Conservation (phyloP, 768 basidiomycete genomes). For the Rossbeevera mucosa region DNA sequence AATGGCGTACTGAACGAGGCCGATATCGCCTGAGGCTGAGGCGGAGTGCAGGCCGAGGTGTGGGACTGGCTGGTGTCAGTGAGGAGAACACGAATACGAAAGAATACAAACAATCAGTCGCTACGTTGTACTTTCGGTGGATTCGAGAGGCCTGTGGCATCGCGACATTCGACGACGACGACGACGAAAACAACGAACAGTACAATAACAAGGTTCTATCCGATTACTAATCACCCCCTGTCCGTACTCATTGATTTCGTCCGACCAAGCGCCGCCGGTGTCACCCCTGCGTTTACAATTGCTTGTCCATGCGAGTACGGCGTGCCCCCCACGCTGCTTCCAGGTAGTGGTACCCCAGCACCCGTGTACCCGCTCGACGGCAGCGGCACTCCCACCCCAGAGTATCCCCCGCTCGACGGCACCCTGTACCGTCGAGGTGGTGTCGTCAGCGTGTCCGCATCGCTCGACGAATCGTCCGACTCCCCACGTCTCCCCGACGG, state of each 20-base stretch:
- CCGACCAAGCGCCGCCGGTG: conserved; percentile 24
- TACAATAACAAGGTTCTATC: neutral
- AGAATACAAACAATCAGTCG: conserved; percentile 43
- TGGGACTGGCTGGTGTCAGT: conserved; percentile 46
- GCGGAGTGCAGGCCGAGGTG: conserved; percentile 75
- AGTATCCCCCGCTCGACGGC: conserved; percentile 17
- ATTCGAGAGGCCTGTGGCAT: conserved; percentile 37
- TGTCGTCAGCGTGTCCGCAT: conserved; percentile 34
- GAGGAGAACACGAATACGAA: neutral
- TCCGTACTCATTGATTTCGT: conserved; percentile 16
- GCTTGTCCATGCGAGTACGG: conserved; percentile 18
- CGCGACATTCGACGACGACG: neutral
- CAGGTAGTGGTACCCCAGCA: conserved; percentile 10
- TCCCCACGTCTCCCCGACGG: conserved; percentile 22
- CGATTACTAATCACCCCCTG: conserved; percentile 20
- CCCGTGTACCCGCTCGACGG: neutral
- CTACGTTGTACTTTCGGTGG: conserved; percentile 50
- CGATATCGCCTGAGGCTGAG: conserved; percentile 82
- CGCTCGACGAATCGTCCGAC: conserved; percentile 30
- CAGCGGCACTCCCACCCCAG: neutral
- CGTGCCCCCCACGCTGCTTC: conserved; percentile 9
- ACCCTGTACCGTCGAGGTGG: conserved; percentile 24
- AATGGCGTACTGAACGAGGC: conserved; percentile 89
- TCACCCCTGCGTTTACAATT: conserved; percentile 17
- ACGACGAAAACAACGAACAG: neutral